phyloP scores from a whole-genome alignment of 1,139 yeast genomes.

The Saccharomyces pastorianus region DNA sequence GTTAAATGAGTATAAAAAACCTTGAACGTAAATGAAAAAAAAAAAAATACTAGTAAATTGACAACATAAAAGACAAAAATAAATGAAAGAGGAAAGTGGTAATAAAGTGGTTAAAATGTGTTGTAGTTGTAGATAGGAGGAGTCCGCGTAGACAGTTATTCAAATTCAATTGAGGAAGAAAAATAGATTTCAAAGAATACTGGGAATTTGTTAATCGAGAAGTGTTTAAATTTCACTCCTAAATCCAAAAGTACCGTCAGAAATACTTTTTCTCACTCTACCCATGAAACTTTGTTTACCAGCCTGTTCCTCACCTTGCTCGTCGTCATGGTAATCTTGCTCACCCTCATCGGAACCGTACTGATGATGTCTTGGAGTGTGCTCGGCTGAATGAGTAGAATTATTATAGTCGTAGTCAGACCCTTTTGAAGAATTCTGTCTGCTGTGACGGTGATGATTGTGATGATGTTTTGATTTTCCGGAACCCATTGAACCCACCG shows the following conservation, averaged over 20 bases:
- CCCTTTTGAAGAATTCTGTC: not conserved
- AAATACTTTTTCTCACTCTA: conserved; percentile 2
- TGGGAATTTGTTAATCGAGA: not conserved
- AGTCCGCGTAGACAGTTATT: too few relatives aligned
- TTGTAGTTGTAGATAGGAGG: too few relatives aligned
- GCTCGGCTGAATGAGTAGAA: not conserved
- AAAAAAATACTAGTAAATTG: not conserved
- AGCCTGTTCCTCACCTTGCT: not conserved
- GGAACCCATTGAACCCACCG: not conserved
- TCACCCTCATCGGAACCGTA: not conserved
- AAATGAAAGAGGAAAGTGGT: too few relatives aligned
- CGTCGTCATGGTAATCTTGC: not conserved
- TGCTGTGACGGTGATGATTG: not conserved
- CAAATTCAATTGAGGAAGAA: not conserved
- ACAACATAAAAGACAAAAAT: too few relatives aligned
- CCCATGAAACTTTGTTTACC: not conserved
- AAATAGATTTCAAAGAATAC: not conserved
- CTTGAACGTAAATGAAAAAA: not conserved
- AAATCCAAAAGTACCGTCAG: not conserved
- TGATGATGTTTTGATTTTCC: not conserved
- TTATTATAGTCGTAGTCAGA: not conserved
- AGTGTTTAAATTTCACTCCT: not conserved
- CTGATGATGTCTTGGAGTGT: not conserved
- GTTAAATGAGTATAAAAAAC: not conserved
- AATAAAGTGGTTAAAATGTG: not conserved